phyloP scores from a whole-genome alignment of 257 asterid species.

The Nicotiana obtusifolia region DNA sequence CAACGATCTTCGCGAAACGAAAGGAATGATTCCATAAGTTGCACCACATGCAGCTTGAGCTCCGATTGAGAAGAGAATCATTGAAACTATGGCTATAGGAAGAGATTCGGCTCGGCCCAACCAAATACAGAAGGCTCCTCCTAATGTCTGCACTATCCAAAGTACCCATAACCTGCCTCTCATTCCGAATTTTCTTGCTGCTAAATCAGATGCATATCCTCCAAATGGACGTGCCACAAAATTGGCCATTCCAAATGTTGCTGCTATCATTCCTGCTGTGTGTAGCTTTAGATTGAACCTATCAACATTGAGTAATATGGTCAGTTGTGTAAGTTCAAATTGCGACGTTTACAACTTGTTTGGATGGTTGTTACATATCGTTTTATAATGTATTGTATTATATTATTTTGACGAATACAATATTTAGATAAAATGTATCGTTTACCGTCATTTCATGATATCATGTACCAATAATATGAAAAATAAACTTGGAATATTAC shows the following conservation, averaged over 20 bases:
- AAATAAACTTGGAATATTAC: too few relatives aligned
- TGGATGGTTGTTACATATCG: too few relatives aligned
- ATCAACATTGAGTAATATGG: neutral
- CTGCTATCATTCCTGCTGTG: slow-evolving; percentile 45
- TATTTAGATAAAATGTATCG: too few relatives aligned
- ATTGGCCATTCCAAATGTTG: slow-evolving; percentile 55
- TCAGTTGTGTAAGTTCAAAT: neutral
- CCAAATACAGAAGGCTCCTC: slow-evolving; percentile 42
- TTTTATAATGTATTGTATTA: too few relatives aligned
- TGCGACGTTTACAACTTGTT: too few relatives aligned
- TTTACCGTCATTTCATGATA: too few relatives aligned
- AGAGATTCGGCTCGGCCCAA: slow-evolving; percentile 36
- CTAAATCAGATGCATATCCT: slow-evolving; percentile 40
- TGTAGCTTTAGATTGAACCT: slow-evolving; percentile 51
- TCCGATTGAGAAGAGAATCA: slow-evolving; percentile 48
- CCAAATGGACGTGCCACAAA: slow-evolving; percentile 49
- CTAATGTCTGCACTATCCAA: slow-evolving; percentile 44
- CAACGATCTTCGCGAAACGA: slow-evolving; percentile 40
- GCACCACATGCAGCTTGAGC: slow-evolving; percentile 60
- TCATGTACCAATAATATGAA: too few relatives aligned
- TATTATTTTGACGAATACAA: too few relatives aligned
- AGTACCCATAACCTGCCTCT: slow-evolving; percentile 56
- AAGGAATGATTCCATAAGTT: slow-evolving; percentile 45
- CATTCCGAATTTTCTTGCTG: slow-evolving; percentile 42
- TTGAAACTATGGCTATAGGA: slow-evolving; percentile 30